Evolutionary conservation across 805 yeast genomes (phyloP).

Genomic region (Scheffersomyces ergatensis): DNA sequence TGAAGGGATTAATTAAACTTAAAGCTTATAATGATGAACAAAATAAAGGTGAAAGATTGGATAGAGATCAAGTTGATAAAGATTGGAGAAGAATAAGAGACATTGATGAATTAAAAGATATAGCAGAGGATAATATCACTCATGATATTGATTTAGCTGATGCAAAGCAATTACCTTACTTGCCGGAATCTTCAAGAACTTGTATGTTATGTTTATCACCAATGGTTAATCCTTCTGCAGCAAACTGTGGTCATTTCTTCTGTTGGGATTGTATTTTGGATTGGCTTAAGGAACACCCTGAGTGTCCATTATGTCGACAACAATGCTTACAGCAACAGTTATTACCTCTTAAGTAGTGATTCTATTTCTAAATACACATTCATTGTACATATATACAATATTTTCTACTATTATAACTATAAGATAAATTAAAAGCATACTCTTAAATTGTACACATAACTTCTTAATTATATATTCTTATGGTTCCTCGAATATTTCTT

Average conservation of each 20-base stretch:
- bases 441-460: too few species aligned
- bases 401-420: too few species aligned
- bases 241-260: conserved; percentile 88
- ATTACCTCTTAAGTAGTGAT: conserved; percentile 53
- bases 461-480: too few species aligned
- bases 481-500: too few species aligned
- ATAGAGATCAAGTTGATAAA: conserved; percentile 2
- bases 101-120: conserved; percentile 6
- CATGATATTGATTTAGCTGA: conserved; percentile 54
- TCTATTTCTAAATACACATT: too few species aligned
- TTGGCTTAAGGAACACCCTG: conserved; percentile 85
- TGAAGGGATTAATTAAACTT: conserved; percentile 39
- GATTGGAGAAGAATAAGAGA: conserved; percentile 3
- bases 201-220: conserved; percentile 83
- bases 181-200: conserved; percentile 65
- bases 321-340: conserved; percentile 60
- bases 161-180: conserved; percentile 55
- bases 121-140: conserved; percentile 4
- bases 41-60: conserved; percentile 9
- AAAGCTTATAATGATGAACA: conserved; percentile 21
- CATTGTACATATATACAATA: too few species aligned
- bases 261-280: conserved; percentile 90
- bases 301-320: conserved; percentile 90
- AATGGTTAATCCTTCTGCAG: conserved; percentile 80
- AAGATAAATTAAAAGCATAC: too few species aligned